Base-by-base conservation (phyloP, 1,284 basidiomycete genomes). In the Sanghuangporus sanghuang region DNA sequence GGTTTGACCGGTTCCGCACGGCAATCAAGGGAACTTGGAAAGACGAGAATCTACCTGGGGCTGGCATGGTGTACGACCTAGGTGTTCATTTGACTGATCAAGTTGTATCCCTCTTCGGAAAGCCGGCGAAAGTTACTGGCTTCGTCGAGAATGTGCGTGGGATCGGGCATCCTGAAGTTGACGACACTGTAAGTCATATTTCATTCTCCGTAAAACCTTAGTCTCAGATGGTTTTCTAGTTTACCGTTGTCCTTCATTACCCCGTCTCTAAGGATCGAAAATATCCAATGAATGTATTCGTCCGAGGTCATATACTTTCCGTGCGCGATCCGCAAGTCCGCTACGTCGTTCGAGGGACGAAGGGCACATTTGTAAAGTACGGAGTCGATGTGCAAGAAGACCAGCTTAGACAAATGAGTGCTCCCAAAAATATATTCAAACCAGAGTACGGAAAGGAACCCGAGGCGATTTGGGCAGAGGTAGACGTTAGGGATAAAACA, bases 371-470 rank as follows among this genome's bases (percentile, higher is more conserved):
- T 73, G 76, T 81, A 66, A 95, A 96, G 74, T 84, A 81, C 70
- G 92, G 91, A 1, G 73, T 93, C 48, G 92, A 95, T 73, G 77
- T 85, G 2, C 92, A 95, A 72, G 93, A 94, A 74, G 85, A 85
- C 65, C 83, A 86, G 64, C 78, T 89, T 50, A 85, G 82, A 70
- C 78, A 72, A 3, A 84, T 89, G 62, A 70, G 79, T 9, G 70
- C 74, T 9, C 81, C 83, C n/a, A 72, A 71, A 12, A 77, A 74
- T 14, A 83, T 87, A 61, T 73, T 81, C 57, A 74, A 78, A 57
- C 70, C 73, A 1, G 71, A 72, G 35, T 87, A 80, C 67, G 86
- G 85, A 4, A 74, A 73, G 57, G 90, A 92, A 71, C 83, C 86
- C 2, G 80, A 85, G 69, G 74, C 75, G 38, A 76, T 86, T 48